phyloP scores from a whole-genome alignment of 257 asterid genomes.

The Jacaranda mimosifolia region DNA sequence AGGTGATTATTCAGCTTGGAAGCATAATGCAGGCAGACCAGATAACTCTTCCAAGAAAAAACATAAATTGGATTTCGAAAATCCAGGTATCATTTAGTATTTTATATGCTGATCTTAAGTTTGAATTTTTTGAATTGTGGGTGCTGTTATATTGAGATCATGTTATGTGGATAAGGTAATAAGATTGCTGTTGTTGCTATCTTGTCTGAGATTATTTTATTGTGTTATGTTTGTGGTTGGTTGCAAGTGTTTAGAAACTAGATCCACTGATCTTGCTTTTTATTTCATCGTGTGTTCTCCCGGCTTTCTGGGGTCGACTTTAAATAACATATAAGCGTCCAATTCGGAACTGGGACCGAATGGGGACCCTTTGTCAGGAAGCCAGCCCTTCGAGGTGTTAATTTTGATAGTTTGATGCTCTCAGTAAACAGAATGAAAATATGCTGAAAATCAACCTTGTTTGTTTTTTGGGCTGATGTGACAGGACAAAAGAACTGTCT shows the following conservation, averaged over 20 bases:
- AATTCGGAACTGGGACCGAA: slow-evolving; percentile 22
- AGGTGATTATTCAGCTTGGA: slow-evolving; percentile 60
- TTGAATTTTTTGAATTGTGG: background rate
- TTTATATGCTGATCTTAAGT: slow-evolving; percentile 1
- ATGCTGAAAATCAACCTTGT: slow-evolving; percentile 21
- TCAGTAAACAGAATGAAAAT: background rate
- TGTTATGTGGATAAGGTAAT: slow-evolving; percentile 3
- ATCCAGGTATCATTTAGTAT: slow-evolving; percentile 46
- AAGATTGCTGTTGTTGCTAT: background rate
- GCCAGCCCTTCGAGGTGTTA: background rate
- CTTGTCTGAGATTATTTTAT: background rate
- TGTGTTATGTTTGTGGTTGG: slow-evolving; percentile 1
- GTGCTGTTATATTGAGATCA: slow-evolving; percentile 13
- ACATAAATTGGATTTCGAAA: slow-evolving; percentile 51
- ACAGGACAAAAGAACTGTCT: slow-evolving; percentile 44
- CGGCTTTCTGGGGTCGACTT: slow-evolving; percentile 36
- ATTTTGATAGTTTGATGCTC: slow-evolving; percentile 13
- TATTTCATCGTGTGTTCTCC: slow-evolving; percentile 27
- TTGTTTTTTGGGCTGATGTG: slow-evolving; percentile 39
- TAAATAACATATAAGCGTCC: slow-evolving; percentile 28
- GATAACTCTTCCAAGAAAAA: slow-evolving; percentile 55
- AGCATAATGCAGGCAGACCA: slow-evolving; percentile 40
- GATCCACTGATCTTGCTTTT: slow-evolving; percentile 44
- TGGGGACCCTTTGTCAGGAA: background rate
- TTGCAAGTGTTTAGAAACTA: slow-evolving; percentile 28